phyloP scores from a whole-genome alignment of 306 rosid species.

The Lathyrus sativus region DNA sequence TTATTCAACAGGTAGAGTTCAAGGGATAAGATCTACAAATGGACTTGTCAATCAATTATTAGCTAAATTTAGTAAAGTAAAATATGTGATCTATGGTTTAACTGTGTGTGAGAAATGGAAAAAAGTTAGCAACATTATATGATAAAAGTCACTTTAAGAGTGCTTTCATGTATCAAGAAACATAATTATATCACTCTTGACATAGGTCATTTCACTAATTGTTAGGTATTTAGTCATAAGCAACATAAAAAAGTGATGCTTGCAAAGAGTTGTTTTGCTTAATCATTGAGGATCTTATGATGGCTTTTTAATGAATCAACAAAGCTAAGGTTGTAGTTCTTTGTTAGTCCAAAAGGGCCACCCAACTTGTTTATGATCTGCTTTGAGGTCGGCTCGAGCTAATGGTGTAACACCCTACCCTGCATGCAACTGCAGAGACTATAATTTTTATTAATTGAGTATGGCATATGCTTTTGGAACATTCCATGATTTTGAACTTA shows the following conservation, averaged over 20 bases:
- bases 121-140: constrained; percentile 26
- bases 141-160: constrained; percentile 15
- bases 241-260: constrained; percentile 34
- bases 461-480: constrained; percentile 7
- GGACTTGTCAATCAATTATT: constrained; percentile 30
- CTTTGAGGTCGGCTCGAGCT: neutral
- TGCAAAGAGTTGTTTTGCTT: constrained; percentile 11
- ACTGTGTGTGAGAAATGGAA: constrained; percentile 2
- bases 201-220: constrained; percentile 32
- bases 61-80: constrained; percentile 26
- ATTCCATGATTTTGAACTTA: constrained; percentile 14
- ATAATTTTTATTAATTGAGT: neutral
- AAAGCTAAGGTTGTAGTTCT: constrained; percentile 36
- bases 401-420: too few relatives aligned
- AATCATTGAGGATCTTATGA: constrained; percentile 29
- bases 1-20: constrained; percentile 26
- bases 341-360: neutral
- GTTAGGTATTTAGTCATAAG: constrained; percentile 38
- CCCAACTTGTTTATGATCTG: neutral
- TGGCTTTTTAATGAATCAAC: constrained; percentile 33
- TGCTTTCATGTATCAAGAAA: constrained; percentile 21
- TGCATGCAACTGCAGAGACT: too few relatives aligned
- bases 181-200: constrained; percentile 37
- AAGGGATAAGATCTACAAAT: constrained; percentile 15
- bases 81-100: neutral